Evolutionary conservation across 2,329 filamentous ascomycete species (phyloP).

Genomic region (Colletotrichum salicis): DNA sequence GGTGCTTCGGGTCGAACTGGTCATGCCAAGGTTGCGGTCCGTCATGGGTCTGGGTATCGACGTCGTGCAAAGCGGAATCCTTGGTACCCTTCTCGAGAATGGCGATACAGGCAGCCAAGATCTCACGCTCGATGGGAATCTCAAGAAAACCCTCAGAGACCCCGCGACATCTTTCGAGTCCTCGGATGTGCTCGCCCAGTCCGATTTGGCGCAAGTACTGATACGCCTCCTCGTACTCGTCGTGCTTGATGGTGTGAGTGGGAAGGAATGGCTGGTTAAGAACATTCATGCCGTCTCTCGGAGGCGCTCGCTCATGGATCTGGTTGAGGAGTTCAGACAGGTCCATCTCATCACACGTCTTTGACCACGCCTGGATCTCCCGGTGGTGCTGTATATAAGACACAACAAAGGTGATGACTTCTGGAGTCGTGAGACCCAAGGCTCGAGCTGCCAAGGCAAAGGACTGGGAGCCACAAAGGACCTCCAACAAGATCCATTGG

Average conservation of each 20-base stretch:
- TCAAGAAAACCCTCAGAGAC: slow-evolving; percentile 38
- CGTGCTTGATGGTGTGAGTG: slow-evolving; percentile 38
- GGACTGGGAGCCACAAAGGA: slow-evolving; percentile 2
- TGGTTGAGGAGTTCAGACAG: slow-evolving; percentile 3
- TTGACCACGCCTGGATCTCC: neutral
- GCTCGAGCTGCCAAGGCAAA: neutral
- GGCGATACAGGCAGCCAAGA: slow-evolving; percentile 28
- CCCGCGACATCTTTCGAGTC: slow-evolving; percentile 36
- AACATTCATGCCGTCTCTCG: slow-evolving; percentile 24
- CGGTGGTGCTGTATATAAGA: slow-evolving; percentile 2
- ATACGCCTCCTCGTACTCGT: slow-evolving; percentile 35
- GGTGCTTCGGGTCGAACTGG: neutral
- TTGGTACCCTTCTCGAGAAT: neutral
- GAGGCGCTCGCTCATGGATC: slow-evolving; percentile 22
- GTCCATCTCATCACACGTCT: slow-evolving; percentile 23
- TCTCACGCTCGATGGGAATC: slow-evolving; percentile 39
- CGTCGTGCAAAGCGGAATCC: neutral
- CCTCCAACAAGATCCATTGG: slow-evolving; percentile 15
- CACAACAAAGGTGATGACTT: slow-evolving; percentile 17
- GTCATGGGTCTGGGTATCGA: neutral
- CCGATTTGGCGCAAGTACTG: slow-evolving; percentile 36
- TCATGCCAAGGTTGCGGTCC: neutral
- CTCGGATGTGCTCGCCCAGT: neutral
- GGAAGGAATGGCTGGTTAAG: slow-evolving; percentile 39
- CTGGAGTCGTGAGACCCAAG: neutral